Evolutionary conservation across 164 flowering plant genomes (phyloP), one percentile per base, ranked within the genome.

Genomic region (Umbellularia californica): DNA sequence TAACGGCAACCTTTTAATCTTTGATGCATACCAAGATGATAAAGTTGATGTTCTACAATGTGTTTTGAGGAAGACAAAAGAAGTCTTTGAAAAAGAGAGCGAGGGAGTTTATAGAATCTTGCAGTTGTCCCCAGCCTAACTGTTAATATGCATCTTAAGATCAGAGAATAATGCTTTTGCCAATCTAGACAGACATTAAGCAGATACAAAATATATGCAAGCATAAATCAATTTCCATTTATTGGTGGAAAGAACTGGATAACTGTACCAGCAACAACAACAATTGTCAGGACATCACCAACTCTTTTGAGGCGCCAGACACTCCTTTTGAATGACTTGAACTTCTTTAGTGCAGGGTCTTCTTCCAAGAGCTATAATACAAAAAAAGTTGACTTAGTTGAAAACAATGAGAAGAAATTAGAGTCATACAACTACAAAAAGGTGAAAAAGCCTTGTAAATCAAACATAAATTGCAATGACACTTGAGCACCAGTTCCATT

Each of bases 211-310:
- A 33, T 33, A 33, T 33, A 33, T 33, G 41, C 41, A 33, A 33
- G 6, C 27, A 35, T 41, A 35, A 41, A 41, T 33, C 4, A 41
- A 68, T 41, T 35, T 17, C 30, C 30, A 35, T 7, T 20, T 13
- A 41, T 17, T n/a, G 11, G 23, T 55, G 19, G 35, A 50, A 69
- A 4, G 11, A n/a, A 50, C 28, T 33, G 60, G 27, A 70, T 10
- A 12, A 70, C 28, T 84, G 62, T 89, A 94, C 98, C 93, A 74
- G 97, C 90, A 74, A 90, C 90, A 75, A 88, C 93, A 77, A 88
- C 85, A 76, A 90, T 62, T 50, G 91, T 88, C 63, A 90, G 87
- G 73, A 86, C 87, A 82, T 92, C 92, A 64, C 93, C 94, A 33
- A 90, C n/a, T 76, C 83, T 84, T 82, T 89, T 92, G 47, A 92